Evolutionary conservation across 495 filamentous ascomycete genomes (phyloP).

Genomic region (Penicillium psychrofluorescens): DNA sequence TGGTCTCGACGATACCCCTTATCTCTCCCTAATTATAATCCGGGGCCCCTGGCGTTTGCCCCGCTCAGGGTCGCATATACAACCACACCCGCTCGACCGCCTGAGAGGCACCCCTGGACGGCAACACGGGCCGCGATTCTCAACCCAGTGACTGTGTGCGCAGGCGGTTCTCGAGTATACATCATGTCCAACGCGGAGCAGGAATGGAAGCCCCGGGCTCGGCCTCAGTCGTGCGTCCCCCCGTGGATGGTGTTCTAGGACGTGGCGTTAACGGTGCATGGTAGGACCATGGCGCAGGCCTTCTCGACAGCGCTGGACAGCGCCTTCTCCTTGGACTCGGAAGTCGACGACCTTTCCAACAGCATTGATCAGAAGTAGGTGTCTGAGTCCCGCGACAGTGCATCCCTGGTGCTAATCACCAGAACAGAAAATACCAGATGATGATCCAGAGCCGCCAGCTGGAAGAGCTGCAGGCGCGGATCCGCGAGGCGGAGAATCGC

Average conservation of each 20-base stretch:
- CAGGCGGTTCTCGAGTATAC: conserved; percentile 1
- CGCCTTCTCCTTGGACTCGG: conserved; percentile 78
- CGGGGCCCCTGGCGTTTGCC: conserved; percentile 4
- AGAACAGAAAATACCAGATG: conserved; percentile 59
- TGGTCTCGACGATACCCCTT: conserved; percentile 9
- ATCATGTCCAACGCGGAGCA: conserved; percentile 57
- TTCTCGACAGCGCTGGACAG: conserved; percentile 85
- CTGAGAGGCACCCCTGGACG: conserved; percentile 2
- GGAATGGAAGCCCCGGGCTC: conserved; percentile 70
- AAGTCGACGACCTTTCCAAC: conserved; percentile 66
- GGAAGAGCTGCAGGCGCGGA: conserved; percentile 72
- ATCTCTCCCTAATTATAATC: conserved; percentile 1
- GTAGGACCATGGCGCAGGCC: conserved; percentile 76
- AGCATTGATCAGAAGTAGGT: conserved; percentile 80
- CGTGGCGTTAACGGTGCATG: conserved; percentile 18
- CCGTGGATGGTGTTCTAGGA: not conserved
- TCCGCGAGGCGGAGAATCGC: conserved; percentile 78
- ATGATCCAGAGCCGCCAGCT: conserved; percentile 70
- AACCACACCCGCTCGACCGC: conserved; percentile 1
- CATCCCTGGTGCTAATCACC: not conserved
- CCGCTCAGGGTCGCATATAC: conserved; percentile 12
- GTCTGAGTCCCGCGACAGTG: not conserved
- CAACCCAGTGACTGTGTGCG: too few relatives aligned
- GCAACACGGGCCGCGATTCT: too few relatives aligned
- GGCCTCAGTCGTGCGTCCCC: conserved; percentile 72